phyloP scores from a whole-genome alignment of 1,284 basidiomycete genomes.

The Mycosarcoma maydis region DNA sequence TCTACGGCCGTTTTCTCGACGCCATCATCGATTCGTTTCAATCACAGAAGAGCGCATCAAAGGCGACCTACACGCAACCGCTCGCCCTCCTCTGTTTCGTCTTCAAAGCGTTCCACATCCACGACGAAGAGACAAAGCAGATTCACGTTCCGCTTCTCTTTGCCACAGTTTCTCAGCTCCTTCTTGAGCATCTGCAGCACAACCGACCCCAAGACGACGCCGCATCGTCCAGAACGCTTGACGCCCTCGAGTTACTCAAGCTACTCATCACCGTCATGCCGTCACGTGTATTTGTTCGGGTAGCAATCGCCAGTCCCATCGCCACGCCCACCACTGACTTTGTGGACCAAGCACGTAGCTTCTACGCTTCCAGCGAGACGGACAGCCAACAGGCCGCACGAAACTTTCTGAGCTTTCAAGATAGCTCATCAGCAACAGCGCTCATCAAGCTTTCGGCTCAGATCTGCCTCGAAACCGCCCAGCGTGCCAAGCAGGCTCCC shows the following conservation, averaged over 20 bases:
- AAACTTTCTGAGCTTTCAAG: slow-evolving; percentile 42
- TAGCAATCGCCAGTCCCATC: slow-evolving; percentile 1
- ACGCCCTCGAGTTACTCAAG: slow-evolving; percentile 46
- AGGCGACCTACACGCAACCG: too few relatives aligned
- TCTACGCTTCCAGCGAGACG: slow-evolving; percentile 45
- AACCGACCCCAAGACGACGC: neutral
- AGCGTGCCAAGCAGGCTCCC: neutral
- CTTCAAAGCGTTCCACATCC: slow-evolving; percentile 75
- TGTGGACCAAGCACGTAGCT: slow-evolving; percentile 26
- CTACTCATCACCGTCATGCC: slow-evolving; percentile 52
- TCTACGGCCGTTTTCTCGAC: slow-evolving; percentile 81
- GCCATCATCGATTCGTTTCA: too few relatives aligned
- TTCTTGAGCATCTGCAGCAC: slow-evolving; percentile 13
- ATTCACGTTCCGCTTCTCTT: slow-evolving; percentile 76
- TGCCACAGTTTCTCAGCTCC: slow-evolving; percentile 30
- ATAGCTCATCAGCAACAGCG: slow-evolving; percentile 17
- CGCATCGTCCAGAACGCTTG: slow-evolving; percentile 4
- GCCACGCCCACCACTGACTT: slow-evolving; percentile 13
- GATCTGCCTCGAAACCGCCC: slow-evolving; percentile 21
- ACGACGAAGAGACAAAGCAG: slow-evolving; percentile 82
- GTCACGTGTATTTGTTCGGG: slow-evolving; percentile 49
- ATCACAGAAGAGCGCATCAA: too few relatives aligned
- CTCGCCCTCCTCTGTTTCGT: slow-evolving; percentile 73
- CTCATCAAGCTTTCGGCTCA: slow-evolving; percentile 29
- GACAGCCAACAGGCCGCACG: slow-evolving; percentile 44